phyloP scores from a whole-genome alignment of 148 eudicot species.

The Dianthus caryophyllus region DNA sequence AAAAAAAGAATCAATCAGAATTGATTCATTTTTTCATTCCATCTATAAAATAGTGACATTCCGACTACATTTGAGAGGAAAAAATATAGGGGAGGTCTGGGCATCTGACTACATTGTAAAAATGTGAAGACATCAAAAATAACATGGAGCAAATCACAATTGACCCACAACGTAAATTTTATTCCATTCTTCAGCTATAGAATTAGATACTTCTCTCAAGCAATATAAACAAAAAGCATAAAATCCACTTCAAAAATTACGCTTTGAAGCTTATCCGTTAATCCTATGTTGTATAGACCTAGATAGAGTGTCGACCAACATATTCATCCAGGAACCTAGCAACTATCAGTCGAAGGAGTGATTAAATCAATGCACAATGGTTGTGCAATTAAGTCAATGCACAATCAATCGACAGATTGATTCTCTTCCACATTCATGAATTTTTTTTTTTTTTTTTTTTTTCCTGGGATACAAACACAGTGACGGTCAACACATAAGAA shows the following conservation, averaged over 20 bases:
- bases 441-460: not conserved
- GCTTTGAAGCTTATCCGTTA: too few species aligned
- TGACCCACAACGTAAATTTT: not conserved
- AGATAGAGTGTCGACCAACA: too few species aligned
- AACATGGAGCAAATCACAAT: not conserved
- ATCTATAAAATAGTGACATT: too few species aligned
- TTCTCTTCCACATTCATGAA: not conserved
- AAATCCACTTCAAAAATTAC: too few species aligned
- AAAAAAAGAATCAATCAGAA: too few species aligned
- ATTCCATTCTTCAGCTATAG: not conserved
- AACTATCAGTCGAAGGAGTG: too few species aligned
- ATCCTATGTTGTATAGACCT: too few species aligned
- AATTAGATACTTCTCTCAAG: not conserved
- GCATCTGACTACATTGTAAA: not conserved
- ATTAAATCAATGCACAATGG: not conserved
- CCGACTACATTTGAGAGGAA: too few species aligned
- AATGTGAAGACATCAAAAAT: not conserved
- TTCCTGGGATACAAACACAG: not conserved
- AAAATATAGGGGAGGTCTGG: not conserved
- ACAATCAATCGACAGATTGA: not conserved
- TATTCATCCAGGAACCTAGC: too few species aligned
- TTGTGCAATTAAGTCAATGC: not conserved
- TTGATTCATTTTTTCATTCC: too few species aligned
- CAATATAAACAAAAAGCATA: not conserved
- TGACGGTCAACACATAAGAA: conserved; percentile 1